Evolutionary conservation across 202 grass and related monocot species (phyloP).

Genomic region (Zizania palustris): DNA sequence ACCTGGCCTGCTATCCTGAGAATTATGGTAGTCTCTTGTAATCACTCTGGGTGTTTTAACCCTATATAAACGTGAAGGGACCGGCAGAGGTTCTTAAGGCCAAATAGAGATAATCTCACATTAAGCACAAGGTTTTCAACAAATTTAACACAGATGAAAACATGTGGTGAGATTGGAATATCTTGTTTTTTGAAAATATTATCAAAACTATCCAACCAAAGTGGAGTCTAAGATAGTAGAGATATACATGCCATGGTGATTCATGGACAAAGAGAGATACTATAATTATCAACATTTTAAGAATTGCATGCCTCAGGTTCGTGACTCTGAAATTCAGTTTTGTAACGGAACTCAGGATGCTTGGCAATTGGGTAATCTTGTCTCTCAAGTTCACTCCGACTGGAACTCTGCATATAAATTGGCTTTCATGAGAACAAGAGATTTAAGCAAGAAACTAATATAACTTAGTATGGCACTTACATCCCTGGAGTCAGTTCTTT

Average conservation of each 20-base stretch:
- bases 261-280: conserved; percentile 16
- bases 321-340: conserved; percentile 86
- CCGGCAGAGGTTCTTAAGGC: too few relatives aligned
- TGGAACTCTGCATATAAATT: conserved; percentile 49
- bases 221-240: not conserved
- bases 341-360: conserved; percentile 78
- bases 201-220: not conserved
- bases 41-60: too few relatives aligned
- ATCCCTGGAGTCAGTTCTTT: conserved; percentile 61
- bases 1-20: too few relatives aligned
- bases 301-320: conserved; percentile 70
- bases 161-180: conserved; percentile 20
- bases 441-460: conserved; percentile 39
- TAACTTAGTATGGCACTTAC: conserved; percentile 50
- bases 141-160: conserved; percentile 35
- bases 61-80: too few relatives aligned
- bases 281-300: not conserved
- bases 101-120: too few relatives aligned
- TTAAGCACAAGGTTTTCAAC: conserved; percentile 7
- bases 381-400: conserved; percentile 72
- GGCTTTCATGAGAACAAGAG: conserved; percentile 33
- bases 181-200: conserved; percentile 10
- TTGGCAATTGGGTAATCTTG: conserved; percentile 68
- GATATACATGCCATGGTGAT: conserved; percentile 17
- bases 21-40: too few relatives aligned